These are phyloP conservation scores for Rubia yunnanensis DNA, from an alignment of 257 asterid species.

Conservation along the genomic window DNA sequence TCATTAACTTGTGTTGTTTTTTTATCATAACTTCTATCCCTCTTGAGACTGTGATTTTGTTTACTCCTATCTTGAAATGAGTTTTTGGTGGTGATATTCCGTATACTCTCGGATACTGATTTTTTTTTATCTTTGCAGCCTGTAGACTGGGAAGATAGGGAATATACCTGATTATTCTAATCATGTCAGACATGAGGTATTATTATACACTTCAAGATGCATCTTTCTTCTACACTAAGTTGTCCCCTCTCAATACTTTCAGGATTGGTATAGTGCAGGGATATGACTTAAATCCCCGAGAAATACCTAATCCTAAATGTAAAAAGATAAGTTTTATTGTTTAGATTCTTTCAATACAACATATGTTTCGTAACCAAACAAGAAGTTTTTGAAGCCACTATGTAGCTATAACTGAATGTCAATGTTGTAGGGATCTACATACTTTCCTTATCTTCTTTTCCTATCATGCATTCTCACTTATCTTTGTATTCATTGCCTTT, in stretches of 20 bases:
- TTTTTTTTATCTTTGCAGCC: slow-evolving; percentile 43
- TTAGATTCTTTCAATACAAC: neutral
- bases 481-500: neutral
- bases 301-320: slow-evolving; percentile 85
- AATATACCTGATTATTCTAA: slow-evolving; percentile 78
- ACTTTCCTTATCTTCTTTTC: neutral
- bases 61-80: neutral
- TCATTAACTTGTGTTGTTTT: no score
- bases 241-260: neutral
- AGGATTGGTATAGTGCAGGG: slow-evolving; percentile 44
- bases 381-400: neutral
- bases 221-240: neutral
- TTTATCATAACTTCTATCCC: neutral
- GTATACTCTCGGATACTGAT: neutral
- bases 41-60: neutral
- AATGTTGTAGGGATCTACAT: neutral
- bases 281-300: slow-evolving; percentile 83
- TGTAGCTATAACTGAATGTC: neutral
- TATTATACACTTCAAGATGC: slow-evolving; percentile 7
- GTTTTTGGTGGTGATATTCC: neutral
- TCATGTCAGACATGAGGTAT: slow-evolving; percentile 71
- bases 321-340: slow-evolving; percentile 36
- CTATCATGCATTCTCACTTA: neutral
- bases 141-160: slow-evolving; percentile 93
- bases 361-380: neutral